A percentile compares a stretch with the other conserved stretches of the same genome.
Evolutionary conservation across 208 protist genomes (phyloP).

Genomic region (Histomonas meleagridis): DNA sequence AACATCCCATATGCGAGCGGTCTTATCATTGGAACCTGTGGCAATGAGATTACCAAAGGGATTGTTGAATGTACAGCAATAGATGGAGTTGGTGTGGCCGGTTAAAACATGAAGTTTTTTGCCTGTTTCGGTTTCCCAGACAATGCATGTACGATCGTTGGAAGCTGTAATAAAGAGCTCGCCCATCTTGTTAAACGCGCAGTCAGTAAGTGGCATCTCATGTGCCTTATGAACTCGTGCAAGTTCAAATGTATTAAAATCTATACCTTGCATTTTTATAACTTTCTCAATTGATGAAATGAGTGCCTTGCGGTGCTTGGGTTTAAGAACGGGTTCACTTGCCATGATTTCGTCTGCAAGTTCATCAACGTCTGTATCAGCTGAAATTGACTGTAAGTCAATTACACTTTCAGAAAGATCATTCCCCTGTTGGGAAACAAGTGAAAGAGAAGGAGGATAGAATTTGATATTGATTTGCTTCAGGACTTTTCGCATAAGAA

Average conservation of each 20-base stretch:
- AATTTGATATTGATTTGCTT: neutral
- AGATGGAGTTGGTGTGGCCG: neutral
- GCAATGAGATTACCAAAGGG: neutral
- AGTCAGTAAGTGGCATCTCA: constrained; percentile 32
- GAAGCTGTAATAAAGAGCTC: constrained; percentile 2
- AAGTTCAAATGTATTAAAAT: constrained; percentile 25
- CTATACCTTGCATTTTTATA: constrained; percentile 1
- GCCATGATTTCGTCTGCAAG: neutral
- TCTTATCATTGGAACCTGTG: constrained; percentile 10
- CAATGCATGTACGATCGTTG: neutral
- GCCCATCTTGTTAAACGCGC: constrained; percentile 18
- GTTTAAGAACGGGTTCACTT: neutral
- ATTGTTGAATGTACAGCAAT: neutral
- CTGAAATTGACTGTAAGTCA: neutral
- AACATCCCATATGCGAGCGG: constrained; percentile 9
- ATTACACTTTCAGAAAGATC: neutral
- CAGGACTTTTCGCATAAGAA: too few species aligned
- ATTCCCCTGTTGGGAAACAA: neutral
- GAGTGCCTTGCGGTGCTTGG: neutral
- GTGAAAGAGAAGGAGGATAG: neutral
- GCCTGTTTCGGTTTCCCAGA: neutral
- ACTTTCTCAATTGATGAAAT: neutral
- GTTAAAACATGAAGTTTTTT: neutral
- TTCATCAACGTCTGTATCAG: neutral
- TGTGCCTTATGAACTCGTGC: neutral